A percentile compares a stretch with the other conserved stretches of the same genome.
phyloP scores from a whole-genome alignment of 139 green algal species.

The Ettlia oleoabundans region DNA sequence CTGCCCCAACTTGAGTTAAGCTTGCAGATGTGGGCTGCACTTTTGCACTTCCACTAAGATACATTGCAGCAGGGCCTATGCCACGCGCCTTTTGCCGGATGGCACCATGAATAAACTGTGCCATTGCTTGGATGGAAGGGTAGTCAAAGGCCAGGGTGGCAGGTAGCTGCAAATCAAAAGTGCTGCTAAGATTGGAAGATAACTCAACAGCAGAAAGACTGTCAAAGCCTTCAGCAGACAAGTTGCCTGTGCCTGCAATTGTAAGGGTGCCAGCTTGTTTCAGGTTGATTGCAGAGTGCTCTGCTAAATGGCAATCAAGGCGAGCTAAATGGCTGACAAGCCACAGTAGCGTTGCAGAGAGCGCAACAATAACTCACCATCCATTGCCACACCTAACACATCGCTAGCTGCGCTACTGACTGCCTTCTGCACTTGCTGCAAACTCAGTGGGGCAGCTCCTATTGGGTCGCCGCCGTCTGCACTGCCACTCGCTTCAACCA shows the following conservation, averaged over 20 bases:
- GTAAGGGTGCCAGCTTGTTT: too few relatives aligned
- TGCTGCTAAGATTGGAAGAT: conserved; percentile 60
- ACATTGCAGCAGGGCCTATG: background rate
- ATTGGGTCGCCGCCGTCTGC: background rate
- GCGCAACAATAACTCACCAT: background rate
- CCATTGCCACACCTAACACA: background rate
- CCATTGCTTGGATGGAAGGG: conserved; percentile 41
- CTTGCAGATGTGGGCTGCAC: background rate
- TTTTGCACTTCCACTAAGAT: too few relatives aligned
- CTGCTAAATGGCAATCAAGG: too few relatives aligned
- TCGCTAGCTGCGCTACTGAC: background rate
- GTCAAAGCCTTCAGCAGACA: conserved; percentile 46
- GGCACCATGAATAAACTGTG: conserved; percentile 5
- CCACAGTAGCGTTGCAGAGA: background rate
- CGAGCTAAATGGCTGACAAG: background rate
- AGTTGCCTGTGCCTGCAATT: background rate
- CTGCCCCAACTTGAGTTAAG: too few relatives aligned
- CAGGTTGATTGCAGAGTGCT: too few relatives aligned
- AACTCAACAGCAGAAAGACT: conserved; percentile 84
- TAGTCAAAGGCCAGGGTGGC: conserved; percentile 74
- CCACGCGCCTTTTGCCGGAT: background rate
- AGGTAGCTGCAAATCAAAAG: conserved; percentile 52
- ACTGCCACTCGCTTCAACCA: background rate
- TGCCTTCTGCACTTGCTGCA: background rate
- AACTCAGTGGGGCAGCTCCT: background rate